These are phyloP conservation scores for Pseudogymnoascus sp. DNA, from an alignment of 2,329 filamentous ascomycete genomes.

Conservation along the genomic window DNA sequence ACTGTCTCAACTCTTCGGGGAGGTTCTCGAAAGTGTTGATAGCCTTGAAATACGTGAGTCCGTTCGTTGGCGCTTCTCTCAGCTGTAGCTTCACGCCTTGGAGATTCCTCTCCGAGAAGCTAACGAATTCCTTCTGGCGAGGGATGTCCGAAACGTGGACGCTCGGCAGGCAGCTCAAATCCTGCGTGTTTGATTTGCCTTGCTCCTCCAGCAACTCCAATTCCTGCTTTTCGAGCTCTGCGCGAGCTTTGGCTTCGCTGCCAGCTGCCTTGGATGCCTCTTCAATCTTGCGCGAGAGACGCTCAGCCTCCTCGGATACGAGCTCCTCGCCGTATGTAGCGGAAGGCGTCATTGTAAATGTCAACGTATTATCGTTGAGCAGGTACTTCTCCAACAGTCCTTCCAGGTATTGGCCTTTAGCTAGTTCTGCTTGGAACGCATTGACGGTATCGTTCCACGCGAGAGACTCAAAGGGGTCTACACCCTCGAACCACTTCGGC, in stretches of 20 bases:
- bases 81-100: slow-evolving; percentile 70
- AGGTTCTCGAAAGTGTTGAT: slow-evolving; percentile 73
- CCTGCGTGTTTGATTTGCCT: slow-evolving; percentile 74
- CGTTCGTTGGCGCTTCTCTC: slow-evolving; percentile 90
- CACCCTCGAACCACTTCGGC: slow-evolving; percentile 90
- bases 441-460: slow-evolving; percentile 86
- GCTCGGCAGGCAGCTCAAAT: slow-evolving; percentile 80
- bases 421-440: slow-evolving; percentile 71
- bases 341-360: slow-evolving; percentile 91
- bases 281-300: slow-evolving; percentile 68
- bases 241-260: slow-evolving; percentile 62
- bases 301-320: slow-evolving; percentile 65
- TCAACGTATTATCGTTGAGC: slow-evolving; percentile 76
- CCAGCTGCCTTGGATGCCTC: slow-evolving; percentile 63
- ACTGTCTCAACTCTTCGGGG: slow-evolving; percentile 73
- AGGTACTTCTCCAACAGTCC: slow-evolving; percentile 82
- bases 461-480: slow-evolving; percentile 83
- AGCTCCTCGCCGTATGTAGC: slow-evolving; percentile 66
- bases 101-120: slow-evolving; percentile 57
- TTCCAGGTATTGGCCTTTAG: slow-evolving; percentile 74
- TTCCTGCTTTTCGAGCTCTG: slow-evolving; percentile 70
- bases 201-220: slow-evolving; percentile 74
- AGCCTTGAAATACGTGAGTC: slow-evolving; percentile 89
- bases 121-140: slow-evolving; percentile 57
- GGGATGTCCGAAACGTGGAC: slow-evolving; percentile 87